These are phyloP conservation scores for Floccularia luteovirens DNA, from an alignment of 768 basidiomycete species.

Conservation along the genomic window DNA sequence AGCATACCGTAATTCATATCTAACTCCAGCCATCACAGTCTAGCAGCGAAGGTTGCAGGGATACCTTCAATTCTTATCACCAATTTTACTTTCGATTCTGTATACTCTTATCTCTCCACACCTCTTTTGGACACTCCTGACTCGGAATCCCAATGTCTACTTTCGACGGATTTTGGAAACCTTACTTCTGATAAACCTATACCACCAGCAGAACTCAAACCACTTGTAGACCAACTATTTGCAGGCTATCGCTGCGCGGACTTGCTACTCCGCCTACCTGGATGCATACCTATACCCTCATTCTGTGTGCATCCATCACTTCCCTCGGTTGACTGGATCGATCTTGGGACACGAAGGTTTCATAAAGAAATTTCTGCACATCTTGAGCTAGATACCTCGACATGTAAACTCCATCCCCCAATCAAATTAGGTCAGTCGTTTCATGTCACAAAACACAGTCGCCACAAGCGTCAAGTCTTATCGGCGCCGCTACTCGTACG, in stretches of 20 bases:
- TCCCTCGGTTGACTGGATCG: conserved; percentile 61
- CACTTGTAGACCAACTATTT: conserved; percentile 58
- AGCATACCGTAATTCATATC: neutral
- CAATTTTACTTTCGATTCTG: conserved; percentile 83
- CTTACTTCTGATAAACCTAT: conserved; percentile 49
- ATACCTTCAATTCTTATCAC: conserved; percentile 71
- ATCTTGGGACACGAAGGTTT: conserved; percentile 37
- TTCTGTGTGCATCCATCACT: conserved; percentile 46
- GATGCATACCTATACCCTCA: conserved; percentile 70
- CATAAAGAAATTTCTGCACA: conserved; percentile 32
- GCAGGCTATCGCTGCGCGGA: conserved; percentile 66
- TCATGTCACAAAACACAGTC: conserved; percentile 13
- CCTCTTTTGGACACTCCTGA: conserved; percentile 33
- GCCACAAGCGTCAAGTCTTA: conserved; percentile 26
- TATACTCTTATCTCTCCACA: conserved; percentile 70
- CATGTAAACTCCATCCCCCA: conserved; percentile 25
- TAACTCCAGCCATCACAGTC: conserved; percentile 26
- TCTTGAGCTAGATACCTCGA: conserved; percentile 23
- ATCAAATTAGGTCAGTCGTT: too few species aligned
- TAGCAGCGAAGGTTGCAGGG: conserved; percentile 54
- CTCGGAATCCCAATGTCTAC: conserved; percentile 5
- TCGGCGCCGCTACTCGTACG: conserved; percentile 68
- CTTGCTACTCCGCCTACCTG: conserved; percentile 62
- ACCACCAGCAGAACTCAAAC: conserved; percentile 35
- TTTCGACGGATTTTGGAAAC: conserved; percentile 14